Conservation (phyloP, 1,284 basidiomycete genomes). For the Flammula alnicola region DNA sequence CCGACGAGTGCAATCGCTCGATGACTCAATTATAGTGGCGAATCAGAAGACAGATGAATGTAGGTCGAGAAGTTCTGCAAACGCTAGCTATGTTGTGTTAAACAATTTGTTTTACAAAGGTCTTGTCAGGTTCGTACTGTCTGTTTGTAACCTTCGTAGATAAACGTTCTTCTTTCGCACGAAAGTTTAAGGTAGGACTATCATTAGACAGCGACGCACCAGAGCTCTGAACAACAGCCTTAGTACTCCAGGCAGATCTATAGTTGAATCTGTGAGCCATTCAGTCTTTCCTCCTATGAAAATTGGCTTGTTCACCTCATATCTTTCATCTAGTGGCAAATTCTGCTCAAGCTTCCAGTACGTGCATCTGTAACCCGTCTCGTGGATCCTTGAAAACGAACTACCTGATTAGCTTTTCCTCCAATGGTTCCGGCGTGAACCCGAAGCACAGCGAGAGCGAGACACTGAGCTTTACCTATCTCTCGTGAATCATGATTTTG, state of each 20-base stretch:
- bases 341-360: constrained; percentile 33
- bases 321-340: constrained; percentile 30
- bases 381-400: background rate
- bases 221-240: no score
- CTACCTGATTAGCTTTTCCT: constrained; percentile 26
- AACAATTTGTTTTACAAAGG: background rate
- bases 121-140: constrained; percentile 1
- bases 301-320: background rate
- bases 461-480: constrained; percentile 30
- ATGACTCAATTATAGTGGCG: constrained; percentile 32
- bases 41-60: constrained; percentile 31
- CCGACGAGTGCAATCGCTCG: constrained; percentile 31
- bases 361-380: background rate
- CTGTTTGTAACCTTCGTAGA: background rate
- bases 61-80: constrained; percentile 18
- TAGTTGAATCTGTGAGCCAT: constrained; percentile 25
- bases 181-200: background rate
- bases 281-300: background rate
- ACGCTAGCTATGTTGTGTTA: background rate
- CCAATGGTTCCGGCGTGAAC: constrained; percentile 37
- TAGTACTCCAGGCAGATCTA: constrained; percentile 23
- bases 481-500: constrained; percentile 31
- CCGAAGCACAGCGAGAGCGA: constrained; percentile 27
- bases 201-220: no score
- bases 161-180: background rate